Evolutionary conservation across 2,329 filamentous ascomycete genomes (phyloP).

Genomic region (Meredithiella fracta): DNA sequence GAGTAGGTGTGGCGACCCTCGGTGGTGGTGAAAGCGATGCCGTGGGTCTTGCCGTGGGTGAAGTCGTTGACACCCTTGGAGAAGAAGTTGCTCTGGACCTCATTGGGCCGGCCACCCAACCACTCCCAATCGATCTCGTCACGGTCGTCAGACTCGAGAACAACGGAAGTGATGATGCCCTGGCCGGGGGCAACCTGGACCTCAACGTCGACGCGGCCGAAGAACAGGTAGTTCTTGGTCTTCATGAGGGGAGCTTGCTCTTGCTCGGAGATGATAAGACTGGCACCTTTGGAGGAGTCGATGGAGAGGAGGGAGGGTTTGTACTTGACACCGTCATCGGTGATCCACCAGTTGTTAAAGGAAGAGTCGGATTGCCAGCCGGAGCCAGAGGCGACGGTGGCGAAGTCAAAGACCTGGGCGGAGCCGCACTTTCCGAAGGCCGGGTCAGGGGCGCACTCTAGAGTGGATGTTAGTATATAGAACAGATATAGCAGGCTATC

Average conservation of each 20-base stretch:
- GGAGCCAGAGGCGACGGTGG: slow-evolving; percentile 34
- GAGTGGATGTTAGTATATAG: neutral
- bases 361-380: slow-evolving; percentile 14
- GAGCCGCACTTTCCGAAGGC: slow-evolving; percentile 35
- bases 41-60: slow-evolving; percentile 32
- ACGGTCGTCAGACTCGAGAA: slow-evolving; percentile 58
- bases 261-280: slow-evolving; percentile 39
- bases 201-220: slow-evolving; percentile 54
- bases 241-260: slow-evolving; percentile 46
- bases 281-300: slow-evolving; percentile 20
- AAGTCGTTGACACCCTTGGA: slow-evolving; percentile 46
- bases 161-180: slow-evolving; percentile 61
- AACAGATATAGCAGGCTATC: neutral
- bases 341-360: slow-evolving; percentile 19
- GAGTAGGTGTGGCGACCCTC: slow-evolving; percentile 44
- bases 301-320: slow-evolving; percentile 18
- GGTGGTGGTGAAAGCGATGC: slow-evolving; percentile 25
- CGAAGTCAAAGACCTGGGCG: slow-evolving; percentile 44
- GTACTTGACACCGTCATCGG: slow-evolving; percentile 22
- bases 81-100: slow-evolving; percentile 75
- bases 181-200: slow-evolving; percentile 55
- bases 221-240: slow-evolving; percentile 69
- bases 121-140: slow-evolving; percentile 62
- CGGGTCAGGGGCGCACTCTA: slow-evolving; percentile 43
- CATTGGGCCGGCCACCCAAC: slow-evolving; percentile 49